Conservation (phyloP, 768 basidiomycete species). For the Lactarius indigo region DNA sequence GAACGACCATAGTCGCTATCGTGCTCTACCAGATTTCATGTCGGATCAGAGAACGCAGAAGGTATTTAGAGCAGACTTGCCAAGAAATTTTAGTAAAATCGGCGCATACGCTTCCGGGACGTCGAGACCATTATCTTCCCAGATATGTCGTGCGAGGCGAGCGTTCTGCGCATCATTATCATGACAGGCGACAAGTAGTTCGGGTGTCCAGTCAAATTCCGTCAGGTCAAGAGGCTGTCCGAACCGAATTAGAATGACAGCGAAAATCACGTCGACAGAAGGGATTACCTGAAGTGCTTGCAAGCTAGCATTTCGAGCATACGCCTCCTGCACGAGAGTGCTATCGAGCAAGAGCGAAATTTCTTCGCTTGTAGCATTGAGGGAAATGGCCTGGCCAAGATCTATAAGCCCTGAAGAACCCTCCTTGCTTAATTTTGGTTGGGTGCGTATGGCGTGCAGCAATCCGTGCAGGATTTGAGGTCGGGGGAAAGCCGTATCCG, state of each 20-base stretch:
- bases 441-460: slow-evolving; percentile 66
- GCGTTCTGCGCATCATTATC: slow-evolving; percentile 90
- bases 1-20: slow-evolving; percentile 76
- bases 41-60: slow-evolving; percentile 7
- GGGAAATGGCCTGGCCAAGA: slow-evolving; percentile 73
- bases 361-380: slow-evolving; percentile 61
- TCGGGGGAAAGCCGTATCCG: slow-evolving; percentile 70
- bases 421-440: slow-evolving; percentile 80
- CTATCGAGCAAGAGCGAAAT: slow-evolving; percentile 63
- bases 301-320: slow-evolving; percentile 85
- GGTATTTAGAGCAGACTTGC: slow-evolving; percentile 39
- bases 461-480: slow-evolving; percentile 63
- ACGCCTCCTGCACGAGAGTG: slow-evolving; percentile 79
- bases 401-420: slow-evolving; percentile 78
- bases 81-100: slow-evolving; percentile 61
- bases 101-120: slow-evolving; percentile 65
- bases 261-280: background rate
- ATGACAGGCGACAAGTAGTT: slow-evolving; percentile 84
- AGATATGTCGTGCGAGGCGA: slow-evolving; percentile 71
- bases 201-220: slow-evolving; percentile 88
- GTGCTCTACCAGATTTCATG: slow-evolving; percentile 51
- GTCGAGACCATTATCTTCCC: slow-evolving; percentile 96
- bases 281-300: slow-evolving; percentile 75
- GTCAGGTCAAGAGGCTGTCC: slow-evolving; percentile 88
- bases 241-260: background rate